Base-by-base conservation (phyloP, 2,329 filamentous ascomycete genomes). In the Pseudocercospora eumusae region DNA sequence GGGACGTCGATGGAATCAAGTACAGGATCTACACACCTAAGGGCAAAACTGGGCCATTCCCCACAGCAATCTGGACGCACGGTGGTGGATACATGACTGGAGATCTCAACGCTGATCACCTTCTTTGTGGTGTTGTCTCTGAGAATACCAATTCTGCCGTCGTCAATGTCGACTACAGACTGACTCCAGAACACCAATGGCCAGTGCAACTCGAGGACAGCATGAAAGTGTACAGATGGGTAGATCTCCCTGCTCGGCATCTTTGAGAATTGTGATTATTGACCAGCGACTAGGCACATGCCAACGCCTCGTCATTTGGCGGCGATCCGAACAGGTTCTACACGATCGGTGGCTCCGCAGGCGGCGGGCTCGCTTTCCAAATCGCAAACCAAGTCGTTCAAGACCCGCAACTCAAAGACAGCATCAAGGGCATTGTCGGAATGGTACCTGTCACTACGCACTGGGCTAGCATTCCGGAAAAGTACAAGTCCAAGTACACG, bases 171-270 rank as follows among this genome's bases (percentile, higher is more conserved):
- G 76, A 78, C 28, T 80, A 80, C 61, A 71, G 77, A 64, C 73
- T 81, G 15, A 76, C 79, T 1, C 80, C 80, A 0, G 78, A 82
- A 60, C 61, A 77, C 64, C 73, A 74, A 15, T 82, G 80, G 66
- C 80, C 80, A 5, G 73, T 73, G 1, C 75, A 77, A 23, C 70
- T 78, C 15, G 69, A 79, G 28, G 80, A 82, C 64, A 81, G 61
- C 31, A 52, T 70, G 63, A 68, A 66, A 10, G 63, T 68, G 10
- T 71, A 70, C 57, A 71, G 78, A 72, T 82, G 79, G 79, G 75
- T 78, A 59, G 11, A 42, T 60, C 3, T 47, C n/a, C 2, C 21
- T 7, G 33, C 13, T 11, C 8, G 9, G 23, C 27, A 13, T 11
- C 23, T 13, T 18, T 1, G 10, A 15, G 5, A 13, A 25, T 20